phyloP scores from a whole-genome alignment of 345 rosid genomes.

The Angophora floribunda region DNA sequence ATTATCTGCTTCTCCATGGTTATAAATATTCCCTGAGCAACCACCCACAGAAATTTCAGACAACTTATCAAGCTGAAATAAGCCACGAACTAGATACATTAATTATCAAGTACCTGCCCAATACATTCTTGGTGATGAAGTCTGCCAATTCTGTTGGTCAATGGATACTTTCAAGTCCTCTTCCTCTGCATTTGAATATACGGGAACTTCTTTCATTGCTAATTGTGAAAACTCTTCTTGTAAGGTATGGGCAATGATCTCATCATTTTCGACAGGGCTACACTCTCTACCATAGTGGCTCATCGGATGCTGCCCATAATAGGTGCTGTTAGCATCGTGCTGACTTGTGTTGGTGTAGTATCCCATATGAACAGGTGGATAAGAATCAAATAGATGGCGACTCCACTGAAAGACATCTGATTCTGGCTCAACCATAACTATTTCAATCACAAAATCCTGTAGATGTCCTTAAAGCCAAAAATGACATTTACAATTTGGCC shows the following conservation, averaged over 20 bases:
- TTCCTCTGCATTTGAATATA: conserved; percentile 18
- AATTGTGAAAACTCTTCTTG: conserved; percentile 87
- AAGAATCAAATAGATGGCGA: conserved; percentile 42
- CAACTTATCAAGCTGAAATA: neutral
- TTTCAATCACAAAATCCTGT: neutral
- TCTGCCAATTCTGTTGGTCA: conserved; percentile 38
- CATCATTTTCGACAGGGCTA: conserved; percentile 69
- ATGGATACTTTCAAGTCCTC: conserved; percentile 16
- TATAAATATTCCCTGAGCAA: conserved; percentile 40
- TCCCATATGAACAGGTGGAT: conserved; percentile 33
- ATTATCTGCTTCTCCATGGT: conserved; percentile 47
- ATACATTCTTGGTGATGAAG: conserved; percentile 22
- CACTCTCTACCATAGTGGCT: conserved; percentile 36
- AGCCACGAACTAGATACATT: neutral
- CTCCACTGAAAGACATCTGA: conserved; percentile 51
- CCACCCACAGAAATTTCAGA: neutral
- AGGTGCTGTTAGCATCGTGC: conserved; percentile 16
- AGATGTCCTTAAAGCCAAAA: neutral
- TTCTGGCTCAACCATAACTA: conserved; percentile 37
- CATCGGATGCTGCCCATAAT: conserved; percentile 26
- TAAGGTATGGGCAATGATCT: conserved; percentile 70
- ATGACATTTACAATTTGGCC: neutral
- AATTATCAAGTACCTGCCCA: conserved; percentile 34
- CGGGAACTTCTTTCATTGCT: conserved; percentile 40
- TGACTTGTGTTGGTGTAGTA: conserved; percentile 37